phyloP scores from a whole-genome alignment of 495 filamentous ascomycete species.

The Xylaria scruposa region DNA sequence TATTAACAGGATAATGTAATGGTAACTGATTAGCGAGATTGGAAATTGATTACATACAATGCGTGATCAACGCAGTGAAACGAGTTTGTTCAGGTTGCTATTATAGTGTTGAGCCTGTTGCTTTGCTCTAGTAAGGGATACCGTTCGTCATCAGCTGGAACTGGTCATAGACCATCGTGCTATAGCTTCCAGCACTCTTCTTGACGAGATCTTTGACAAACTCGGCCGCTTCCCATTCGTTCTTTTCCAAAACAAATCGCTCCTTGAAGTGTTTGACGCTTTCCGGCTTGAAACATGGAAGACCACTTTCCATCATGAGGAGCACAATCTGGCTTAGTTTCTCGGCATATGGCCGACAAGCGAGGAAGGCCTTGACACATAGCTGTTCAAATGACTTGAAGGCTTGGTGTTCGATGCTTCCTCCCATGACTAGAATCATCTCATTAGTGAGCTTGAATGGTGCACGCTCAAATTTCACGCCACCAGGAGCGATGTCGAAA shows the following conservation, averaged over 20 bases:
- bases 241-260: slow-evolving; percentile 91
- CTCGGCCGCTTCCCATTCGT: slow-evolving; percentile 91
- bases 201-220: slow-evolving; percentile 87
- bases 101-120: background rate
- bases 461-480: slow-evolving; percentile 94
- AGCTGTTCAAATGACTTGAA: slow-evolving; percentile 98
- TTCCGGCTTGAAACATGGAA: slow-evolving; percentile 98
- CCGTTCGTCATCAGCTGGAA: slow-evolving; percentile 98
- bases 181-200: slow-evolving; percentile 86
- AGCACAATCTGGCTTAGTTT: slow-evolving; percentile 88
- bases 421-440: slow-evolving; percentile 98
- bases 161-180: slow-evolving; percentile 92
- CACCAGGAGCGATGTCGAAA: slow-evolving; percentile 97
- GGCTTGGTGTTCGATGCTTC: slow-evolving; percentile 78
- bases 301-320: slow-evolving; percentile 93
- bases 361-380: slow-evolving; percentile 93
- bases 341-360: slow-evolving; percentile 82
- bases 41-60: background rate
- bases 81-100: background rate
- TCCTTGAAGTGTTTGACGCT: slow-evolving; percentile 91
- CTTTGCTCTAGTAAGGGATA: slow-evolving; percentile 74
- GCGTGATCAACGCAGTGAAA: background rate
- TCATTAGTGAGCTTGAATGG: slow-evolving; percentile 98
- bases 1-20: background rate
- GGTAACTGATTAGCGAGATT: background rate